Evolutionary conservation across 139 green algal species (phyloP), one percentile per base, ranked within the genome.

Genomic region (Raphidocelis subcapitata): DNA sequence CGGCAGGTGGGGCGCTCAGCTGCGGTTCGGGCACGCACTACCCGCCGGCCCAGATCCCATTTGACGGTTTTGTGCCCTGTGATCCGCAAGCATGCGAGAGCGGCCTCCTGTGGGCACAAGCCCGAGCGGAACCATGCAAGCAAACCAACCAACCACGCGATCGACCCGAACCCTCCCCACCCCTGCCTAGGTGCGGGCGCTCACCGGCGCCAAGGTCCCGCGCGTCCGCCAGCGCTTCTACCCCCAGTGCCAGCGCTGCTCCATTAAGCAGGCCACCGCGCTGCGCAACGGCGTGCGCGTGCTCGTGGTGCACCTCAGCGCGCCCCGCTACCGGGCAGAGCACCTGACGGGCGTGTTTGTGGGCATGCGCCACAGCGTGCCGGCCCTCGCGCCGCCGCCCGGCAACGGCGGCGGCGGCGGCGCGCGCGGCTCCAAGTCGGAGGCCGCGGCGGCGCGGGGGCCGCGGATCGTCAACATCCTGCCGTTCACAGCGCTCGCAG

Each of bases 181-280:
- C n/a, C n/a, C n/a, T 49, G 8, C 41, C 41, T 12, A 49, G 41
- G 41, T 49, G 12, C 41, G 41, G 12, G 41, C 8, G 10, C 55
- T 62, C 10, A 29, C 26, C 10, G 55, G 55, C 26, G 55, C 24
- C 55, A 62, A 12, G 14, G n/a, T 37, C 21, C 63, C 60, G 3
- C 23, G 23, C 24, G n/a, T 63, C 46, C 33, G 57, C 31, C 74
- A 88, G 75, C 69, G 77, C 36, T 89, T 80, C 75, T 88, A 77
- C 72, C 74, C 82, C 32, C 86, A 94, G 81, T 94, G 89, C 71
- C 12, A 56, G 26, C 49, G 49, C 33, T 94, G 89, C 82, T 84
- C 32, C 18, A 54, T 80, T 23, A 85, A 81, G 78, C 89, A 94
- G 78, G 65, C 86, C 3, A 36, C 44, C 1, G 84, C 85, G 12